Conservation (phyloP, 371 early-diverging fungal genomes). For the Apophysomyces trapeziformis region DNA sequence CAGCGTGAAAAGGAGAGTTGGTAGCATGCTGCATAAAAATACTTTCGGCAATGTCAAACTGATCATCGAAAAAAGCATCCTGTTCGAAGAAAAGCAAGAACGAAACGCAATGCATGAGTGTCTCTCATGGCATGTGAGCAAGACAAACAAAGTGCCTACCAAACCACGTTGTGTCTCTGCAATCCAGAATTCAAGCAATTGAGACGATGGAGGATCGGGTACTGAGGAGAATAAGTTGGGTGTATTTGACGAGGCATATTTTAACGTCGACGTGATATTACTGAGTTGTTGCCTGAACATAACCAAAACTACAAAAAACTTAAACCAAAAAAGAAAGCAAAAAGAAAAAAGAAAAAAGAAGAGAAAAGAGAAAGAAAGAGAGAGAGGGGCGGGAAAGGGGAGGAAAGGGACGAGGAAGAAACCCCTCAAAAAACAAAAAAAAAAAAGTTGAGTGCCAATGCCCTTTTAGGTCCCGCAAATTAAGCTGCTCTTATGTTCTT, state of each 20-base stretch:
- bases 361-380: conserved; percentile 5
- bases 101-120: neutral
- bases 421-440: neutral
- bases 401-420: conserved; percentile 9
- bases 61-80: conserved; percentile 54
- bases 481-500: neutral
- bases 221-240: conserved; percentile 28
- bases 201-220: conserved; percentile 31
- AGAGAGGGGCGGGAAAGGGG: neutral
- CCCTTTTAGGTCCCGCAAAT: conserved; percentile 9
- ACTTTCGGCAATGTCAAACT: conserved; percentile 45
- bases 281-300: conserved; percentile 49
- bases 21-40: conserved; percentile 44
- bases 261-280: conserved; percentile 43
- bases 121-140: neutral
- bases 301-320: neutral
- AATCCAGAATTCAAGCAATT: conserved; percentile 45
- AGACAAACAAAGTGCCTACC: conserved; percentile 27
- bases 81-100: conserved; percentile 15
- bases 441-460: conserved; percentile 6
- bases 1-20: conserved; percentile 55
- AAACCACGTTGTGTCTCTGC: conserved; percentile 51
- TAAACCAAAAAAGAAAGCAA: neutral
- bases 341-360: neutral
- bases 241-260: conserved; percentile 43